phyloP scores from a whole-genome alignment of 306 rosid genomes.

The Quillaja saponaria region DNA sequence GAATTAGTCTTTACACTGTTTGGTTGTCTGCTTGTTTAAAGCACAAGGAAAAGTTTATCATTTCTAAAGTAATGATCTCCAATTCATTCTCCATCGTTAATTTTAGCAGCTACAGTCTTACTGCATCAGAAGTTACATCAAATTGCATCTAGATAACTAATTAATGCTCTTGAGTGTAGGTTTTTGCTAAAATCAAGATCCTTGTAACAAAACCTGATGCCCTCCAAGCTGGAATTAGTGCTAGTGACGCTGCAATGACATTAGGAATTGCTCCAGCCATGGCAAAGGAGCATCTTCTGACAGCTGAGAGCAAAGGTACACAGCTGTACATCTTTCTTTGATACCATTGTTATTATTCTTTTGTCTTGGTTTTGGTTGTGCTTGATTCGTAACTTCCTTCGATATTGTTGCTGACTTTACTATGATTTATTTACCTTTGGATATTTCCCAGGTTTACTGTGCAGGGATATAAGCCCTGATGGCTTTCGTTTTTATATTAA shows the following conservation, averaged over 20 bases:
- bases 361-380: too few species aligned
- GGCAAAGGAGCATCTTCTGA: conserved; percentile 96
- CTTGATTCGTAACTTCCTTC: neutral
- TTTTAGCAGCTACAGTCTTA: conserved; percentile 3
- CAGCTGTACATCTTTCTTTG: conserved; percentile 22
- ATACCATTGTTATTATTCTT: neutral
- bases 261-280: conserved; percentile 92
- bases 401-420: conserved; percentile 6
- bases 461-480: conserved; percentile 91
- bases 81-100: neutral
- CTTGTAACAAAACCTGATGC: conserved; percentile 75
- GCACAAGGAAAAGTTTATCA: neutral
- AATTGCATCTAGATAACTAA: conserved; percentile 24
- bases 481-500: conserved; percentile 85
- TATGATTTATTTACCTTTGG: conserved; percentile 25
- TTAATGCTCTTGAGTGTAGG: conserved; percentile 47
- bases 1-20: neutral
- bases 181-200: conserved; percentile 69
- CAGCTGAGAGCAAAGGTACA: conserved; percentile 88
- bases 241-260: conserved; percentile 91
- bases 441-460: conserved; percentile 72
- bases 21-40: conserved; percentile 1
- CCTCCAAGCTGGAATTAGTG: conserved; percentile 80
- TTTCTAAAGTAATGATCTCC: neutral
- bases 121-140: conserved; percentile 24